Conservation (phyloP, 129 eudicot species). For the Flaveria ramosissima region DNA sequence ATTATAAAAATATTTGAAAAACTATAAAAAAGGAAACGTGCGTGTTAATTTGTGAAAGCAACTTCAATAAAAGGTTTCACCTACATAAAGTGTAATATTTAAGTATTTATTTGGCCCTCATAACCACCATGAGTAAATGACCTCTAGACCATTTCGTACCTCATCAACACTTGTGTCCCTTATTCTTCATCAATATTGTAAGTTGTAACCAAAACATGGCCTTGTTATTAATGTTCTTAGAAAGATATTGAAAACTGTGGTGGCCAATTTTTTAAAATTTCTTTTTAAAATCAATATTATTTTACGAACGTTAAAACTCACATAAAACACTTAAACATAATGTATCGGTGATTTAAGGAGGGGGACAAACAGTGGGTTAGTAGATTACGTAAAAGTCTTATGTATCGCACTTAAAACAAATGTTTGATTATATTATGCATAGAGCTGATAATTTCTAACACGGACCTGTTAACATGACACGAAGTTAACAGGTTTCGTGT, state of each 20-base stretch:
- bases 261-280: too few relatives aligned
- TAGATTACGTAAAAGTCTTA: too few relatives aligned
- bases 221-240: background rate
- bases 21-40: background rate
- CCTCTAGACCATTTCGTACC: constrained; percentile 33
- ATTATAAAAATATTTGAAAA: background rate
- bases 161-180: constrained; percentile 30
- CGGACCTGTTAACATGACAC: too few relatives aligned
- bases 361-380: too few relatives aligned
- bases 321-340: too few relatives aligned
- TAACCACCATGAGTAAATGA: constrained; percentile 42
- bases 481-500: too few relatives aligned
- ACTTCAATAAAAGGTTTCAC: constrained; percentile 35
- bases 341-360: too few relatives aligned
- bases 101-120: constrained; percentile 25
- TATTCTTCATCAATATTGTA: constrained; percentile 9
- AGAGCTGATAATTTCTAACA: too few relatives aligned
- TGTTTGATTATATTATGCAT: too few relatives aligned
- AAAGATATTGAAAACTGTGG: background rate
- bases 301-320: too few relatives aligned
- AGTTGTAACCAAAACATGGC: constrained; percentile 18
- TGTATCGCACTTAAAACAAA: too few relatives aligned
- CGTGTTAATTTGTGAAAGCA: constrained; percentile 20
- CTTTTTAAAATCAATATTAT: too few relatives aligned
- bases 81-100: constrained; percentile 32